Evolutionary conservation across 2,329 filamentous ascomycete genomes (phyloP).

Genomic region (Cytospora paraplurivora): DNA sequence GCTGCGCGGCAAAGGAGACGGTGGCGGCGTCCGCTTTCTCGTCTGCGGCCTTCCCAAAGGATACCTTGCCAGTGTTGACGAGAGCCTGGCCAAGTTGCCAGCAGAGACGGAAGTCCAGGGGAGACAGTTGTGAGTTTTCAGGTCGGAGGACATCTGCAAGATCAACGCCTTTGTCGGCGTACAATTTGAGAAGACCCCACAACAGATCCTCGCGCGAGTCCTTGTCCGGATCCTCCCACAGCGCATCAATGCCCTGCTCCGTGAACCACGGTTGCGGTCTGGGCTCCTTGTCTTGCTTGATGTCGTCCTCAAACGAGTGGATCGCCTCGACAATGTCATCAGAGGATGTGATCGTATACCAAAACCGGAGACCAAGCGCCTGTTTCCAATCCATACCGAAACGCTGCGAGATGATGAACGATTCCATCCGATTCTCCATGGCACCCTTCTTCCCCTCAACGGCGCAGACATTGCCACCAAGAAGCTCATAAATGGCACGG

Average conservation of each 20-base stretch:
- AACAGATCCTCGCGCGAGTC: slow-evolving; percentile 73
- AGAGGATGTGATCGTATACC: slow-evolving; percentile 74
- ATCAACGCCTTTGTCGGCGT: slow-evolving; percentile 59
- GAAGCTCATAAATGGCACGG: slow-evolving; percentile 84
- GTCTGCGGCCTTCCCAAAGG: slow-evolving; percentile 55
- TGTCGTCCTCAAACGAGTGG: slow-evolving; percentile 69
- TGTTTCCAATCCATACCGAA: slow-evolving; percentile 93
- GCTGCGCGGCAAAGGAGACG: slow-evolving; percentile 64
- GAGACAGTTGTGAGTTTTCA: slow-evolving; percentile 73
- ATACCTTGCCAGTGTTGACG: slow-evolving; percentile 50
- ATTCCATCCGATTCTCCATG: slow-evolving; percentile 76
- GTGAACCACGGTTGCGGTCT: slow-evolving; percentile 72
- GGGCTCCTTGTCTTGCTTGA: slow-evolving; percentile 71
- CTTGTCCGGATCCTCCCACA: slow-evolving; percentile 63
- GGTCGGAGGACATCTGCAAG: slow-evolving; percentile 75
- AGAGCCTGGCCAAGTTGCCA: slow-evolving; percentile 84
- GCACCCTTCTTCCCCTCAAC: slow-evolving; percentile 76
- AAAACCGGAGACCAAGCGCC: slow-evolving; percentile 86
- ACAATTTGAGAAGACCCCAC: slow-evolving; percentile 84
- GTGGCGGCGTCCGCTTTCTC: slow-evolving; percentile 68
- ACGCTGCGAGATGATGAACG: slow-evolving; percentile 79
- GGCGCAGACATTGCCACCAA: slow-evolving; percentile 83
- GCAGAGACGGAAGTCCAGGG: slow-evolving; percentile 72
- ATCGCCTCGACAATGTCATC: slow-evolving; percentile 76
- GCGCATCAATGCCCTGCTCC: slow-evolving; percentile 57